A percentile compares a stretch with the other conserved stretches of the same genome.
These are phyloP conservation scores for Chrysosphaeria jannelii DNA, from an alignment of 2,329 filamentous ascomycete species.

Conservation along the genomic window DNA sequence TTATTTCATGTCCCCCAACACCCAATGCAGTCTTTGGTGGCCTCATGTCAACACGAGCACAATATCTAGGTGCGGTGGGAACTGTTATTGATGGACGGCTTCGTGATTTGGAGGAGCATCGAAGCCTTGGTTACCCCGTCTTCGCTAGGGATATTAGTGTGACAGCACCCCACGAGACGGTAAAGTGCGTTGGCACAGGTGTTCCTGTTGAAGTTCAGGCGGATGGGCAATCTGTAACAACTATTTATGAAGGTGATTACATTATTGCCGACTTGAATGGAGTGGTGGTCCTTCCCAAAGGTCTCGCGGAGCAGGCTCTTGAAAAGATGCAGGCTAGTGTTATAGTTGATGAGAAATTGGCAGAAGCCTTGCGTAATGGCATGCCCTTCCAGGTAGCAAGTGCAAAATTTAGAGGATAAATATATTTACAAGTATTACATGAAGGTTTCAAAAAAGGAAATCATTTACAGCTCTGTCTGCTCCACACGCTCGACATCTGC, in stretches of 20 bases:
- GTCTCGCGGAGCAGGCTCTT: slow-evolving; percentile 11
- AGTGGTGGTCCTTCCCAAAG: slow-evolving; percentile 13
- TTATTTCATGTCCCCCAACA: slow-evolving; percentile 17
- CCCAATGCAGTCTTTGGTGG: slow-evolving; percentile 23
- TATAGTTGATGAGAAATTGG: slow-evolving; percentile 14
- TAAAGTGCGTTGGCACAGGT: slow-evolving; percentile 14
- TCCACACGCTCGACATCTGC: slow-evolving; percentile 4
- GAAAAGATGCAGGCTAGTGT: slow-evolving; percentile 13
- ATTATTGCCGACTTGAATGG: slow-evolving; percentile 15
- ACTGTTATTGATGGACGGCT: slow-evolving; percentile 20
- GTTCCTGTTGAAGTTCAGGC: slow-evolving; percentile 12
- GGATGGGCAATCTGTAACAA: slow-evolving; percentile 11
- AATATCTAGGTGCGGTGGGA: slow-evolving; percentile 14
- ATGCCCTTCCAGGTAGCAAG: slow-evolving; percentile 15
- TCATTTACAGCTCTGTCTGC: neutral
- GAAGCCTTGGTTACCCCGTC: slow-evolving; percentile 15
- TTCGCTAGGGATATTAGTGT: slow-evolving; percentile 15
- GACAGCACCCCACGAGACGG: slow-evolving; percentile 12
- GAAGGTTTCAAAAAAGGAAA: neutral
- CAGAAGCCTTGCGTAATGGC: slow-evolving; percentile 11
- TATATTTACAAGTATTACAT: neutral
- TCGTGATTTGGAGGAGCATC: slow-evolving; percentile 21
- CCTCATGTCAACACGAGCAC: slow-evolving; percentile 19
- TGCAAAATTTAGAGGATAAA: slow-evolving; percentile 9
- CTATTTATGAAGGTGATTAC: slow-evolving; percentile 14